Evolutionary conservation across 106 monocot genomes (phyloP).

Genomic region (Allium fistulosum): DNA sequence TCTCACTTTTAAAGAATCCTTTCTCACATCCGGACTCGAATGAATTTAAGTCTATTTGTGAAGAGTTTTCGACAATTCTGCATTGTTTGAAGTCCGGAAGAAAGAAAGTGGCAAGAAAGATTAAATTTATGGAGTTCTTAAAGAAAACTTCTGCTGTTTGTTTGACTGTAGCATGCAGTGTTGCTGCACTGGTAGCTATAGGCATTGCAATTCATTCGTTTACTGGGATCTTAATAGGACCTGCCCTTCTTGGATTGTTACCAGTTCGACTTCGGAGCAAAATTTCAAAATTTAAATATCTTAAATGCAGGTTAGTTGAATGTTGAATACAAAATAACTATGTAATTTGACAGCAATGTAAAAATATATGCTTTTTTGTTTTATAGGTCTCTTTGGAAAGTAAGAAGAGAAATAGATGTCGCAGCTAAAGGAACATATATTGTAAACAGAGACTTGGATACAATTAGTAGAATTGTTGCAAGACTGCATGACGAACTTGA

Average conservation of each 20-base stretch:
- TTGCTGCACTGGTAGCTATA: constrained; percentile 8
- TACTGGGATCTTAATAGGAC: constrained; percentile 9
- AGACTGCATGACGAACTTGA: constrained; percentile 19
- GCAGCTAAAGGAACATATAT: constrained; percentile 33
- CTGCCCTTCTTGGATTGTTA: background rate
- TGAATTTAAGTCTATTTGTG: constrained; percentile 14
- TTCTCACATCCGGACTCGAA: constrained; percentile 8
- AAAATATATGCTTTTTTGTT: background rate
- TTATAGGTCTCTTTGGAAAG: constrained; percentile 3
- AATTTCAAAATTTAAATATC: background rate
- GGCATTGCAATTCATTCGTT: constrained; percentile 20
- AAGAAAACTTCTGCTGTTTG: constrained; percentile 13
- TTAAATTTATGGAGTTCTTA: constrained; percentile 8
- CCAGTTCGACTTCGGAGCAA: constrained; percentile 12
- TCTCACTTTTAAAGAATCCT: constrained; percentile 7
- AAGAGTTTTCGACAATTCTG: constrained; percentile 2
- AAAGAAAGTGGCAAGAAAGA: constrained; percentile 13
- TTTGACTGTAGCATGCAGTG: constrained; percentile 12
- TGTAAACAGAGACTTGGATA: constrained; percentile 29
- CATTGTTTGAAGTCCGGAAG: constrained; percentile 8
- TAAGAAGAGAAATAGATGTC: constrained; percentile 17
- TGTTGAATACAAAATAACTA: background rate
- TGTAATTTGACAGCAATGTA: background rate
- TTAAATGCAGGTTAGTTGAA: background rate
- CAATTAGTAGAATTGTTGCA: constrained; percentile 22